A percentile compares a stretch with the other conserved stretches of the same genome.
These are phyloP conservation scores for Curvularia sp. DNA, from an alignment of 2,329 filamentous ascomycete species.

Conservation along the genomic window DNA sequence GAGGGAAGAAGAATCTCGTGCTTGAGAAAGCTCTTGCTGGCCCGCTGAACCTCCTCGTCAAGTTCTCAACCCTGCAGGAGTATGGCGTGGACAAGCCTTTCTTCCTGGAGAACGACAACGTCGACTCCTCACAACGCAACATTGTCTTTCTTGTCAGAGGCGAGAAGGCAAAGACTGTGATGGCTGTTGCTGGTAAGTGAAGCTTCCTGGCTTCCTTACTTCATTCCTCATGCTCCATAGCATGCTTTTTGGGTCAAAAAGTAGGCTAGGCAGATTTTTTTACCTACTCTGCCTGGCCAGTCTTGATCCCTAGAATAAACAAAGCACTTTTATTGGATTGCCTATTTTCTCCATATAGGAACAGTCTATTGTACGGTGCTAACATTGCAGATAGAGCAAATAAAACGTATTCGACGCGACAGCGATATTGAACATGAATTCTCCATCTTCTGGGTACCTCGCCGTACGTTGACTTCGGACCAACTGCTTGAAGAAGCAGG, in stretches of 20 bases:
- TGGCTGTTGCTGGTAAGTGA: slow-evolving; percentile 81
- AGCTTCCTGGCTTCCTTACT: slow-evolving; percentile 16
- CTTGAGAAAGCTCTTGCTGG: slow-evolving; percentile 91
- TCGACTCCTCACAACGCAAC: slow-evolving; percentile 93
- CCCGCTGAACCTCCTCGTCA: slow-evolving; percentile 87
- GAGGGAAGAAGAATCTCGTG: slow-evolving; percentile 98
- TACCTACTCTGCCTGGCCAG: slow-evolving; percentile 63
- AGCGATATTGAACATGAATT: slow-evolving; percentile 94
- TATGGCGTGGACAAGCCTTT: slow-evolving; percentile 99
- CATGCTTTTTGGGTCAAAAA: slow-evolving; percentile 59
- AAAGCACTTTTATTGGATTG: slow-evolving; percentile 37
- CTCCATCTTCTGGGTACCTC: slow-evolving; percentile 93
- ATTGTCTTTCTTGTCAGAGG: slow-evolving; percentile 91
- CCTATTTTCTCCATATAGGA: slow-evolving; percentile 33
- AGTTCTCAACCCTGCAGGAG: slow-evolving; percentile 93
- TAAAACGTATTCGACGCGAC: slow-evolving; percentile 86
- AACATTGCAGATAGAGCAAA: slow-evolving; percentile 73
- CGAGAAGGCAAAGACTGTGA: slow-evolving; percentile 83
- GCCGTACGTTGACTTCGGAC: slow-evolving; percentile 89
- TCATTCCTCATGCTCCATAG: slow-evolving; percentile 9
- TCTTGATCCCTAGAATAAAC: slow-evolving; percentile 62
- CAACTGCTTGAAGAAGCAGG: slow-evolving; percentile 91
- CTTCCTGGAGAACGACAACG: slow-evolving; percentile 93
- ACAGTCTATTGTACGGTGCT: slow-evolving; percentile 52
- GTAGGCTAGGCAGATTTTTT: slow-evolving; percentile 63